These are phyloP conservation scores for Daldinia sp. DNA, from an alignment of 2,329 filamentous ascomycete genomes.

Conservation along the genomic window DNA sequence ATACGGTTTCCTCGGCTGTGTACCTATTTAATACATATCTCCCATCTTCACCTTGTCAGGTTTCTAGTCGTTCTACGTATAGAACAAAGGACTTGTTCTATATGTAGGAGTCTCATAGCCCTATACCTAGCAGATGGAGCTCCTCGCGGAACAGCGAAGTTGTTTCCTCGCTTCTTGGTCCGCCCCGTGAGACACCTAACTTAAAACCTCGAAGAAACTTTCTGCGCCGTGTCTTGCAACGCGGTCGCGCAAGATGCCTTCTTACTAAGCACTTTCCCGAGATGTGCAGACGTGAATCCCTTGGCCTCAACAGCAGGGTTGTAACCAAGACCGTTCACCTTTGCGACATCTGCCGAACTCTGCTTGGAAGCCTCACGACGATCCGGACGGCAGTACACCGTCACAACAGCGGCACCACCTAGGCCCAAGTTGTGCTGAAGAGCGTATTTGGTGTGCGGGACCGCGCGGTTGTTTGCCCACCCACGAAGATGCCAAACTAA, in stretches of 20 bases:
- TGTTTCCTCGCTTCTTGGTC: too few species aligned
- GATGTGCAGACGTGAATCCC: slow-evolving; percentile 84
- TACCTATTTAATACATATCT: background rate
- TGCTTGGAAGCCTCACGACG: slow-evolving; percentile 69
- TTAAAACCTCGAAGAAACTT: slow-evolving; percentile 76
- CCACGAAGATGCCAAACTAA: slow-evolving; percentile 94
- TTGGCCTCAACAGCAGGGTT: slow-evolving; percentile 91
- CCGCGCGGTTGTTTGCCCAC: slow-evolving; percentile 90
- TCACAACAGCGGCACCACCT: slow-evolving; percentile 89
- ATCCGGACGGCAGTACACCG: slow-evolving; percentile 87
- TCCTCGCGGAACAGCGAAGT: too few species aligned
- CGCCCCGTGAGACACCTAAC: too few species aligned
- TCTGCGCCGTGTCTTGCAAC: slow-evolving; percentile 75
- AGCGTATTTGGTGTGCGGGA: slow-evolving; percentile 73
- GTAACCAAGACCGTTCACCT: slow-evolving; percentile 77
- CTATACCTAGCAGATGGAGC: too few species aligned
- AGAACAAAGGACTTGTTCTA: too few species aligned
- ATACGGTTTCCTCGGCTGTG: background rate
- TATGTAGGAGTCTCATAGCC: too few species aligned
- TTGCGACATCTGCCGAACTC: slow-evolving; percentile 69
- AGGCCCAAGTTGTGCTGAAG: slow-evolving; percentile 94
- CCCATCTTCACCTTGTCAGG: too few species aligned
- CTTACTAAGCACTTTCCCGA: slow-evolving; percentile 74
- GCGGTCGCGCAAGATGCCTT: slow-evolving; percentile 74
- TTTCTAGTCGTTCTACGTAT: too few species aligned